These are phyloP conservation scores for Populus davidiana DNA, from an alignment of 345 rosid species.

Conservation along the genomic window DNA sequence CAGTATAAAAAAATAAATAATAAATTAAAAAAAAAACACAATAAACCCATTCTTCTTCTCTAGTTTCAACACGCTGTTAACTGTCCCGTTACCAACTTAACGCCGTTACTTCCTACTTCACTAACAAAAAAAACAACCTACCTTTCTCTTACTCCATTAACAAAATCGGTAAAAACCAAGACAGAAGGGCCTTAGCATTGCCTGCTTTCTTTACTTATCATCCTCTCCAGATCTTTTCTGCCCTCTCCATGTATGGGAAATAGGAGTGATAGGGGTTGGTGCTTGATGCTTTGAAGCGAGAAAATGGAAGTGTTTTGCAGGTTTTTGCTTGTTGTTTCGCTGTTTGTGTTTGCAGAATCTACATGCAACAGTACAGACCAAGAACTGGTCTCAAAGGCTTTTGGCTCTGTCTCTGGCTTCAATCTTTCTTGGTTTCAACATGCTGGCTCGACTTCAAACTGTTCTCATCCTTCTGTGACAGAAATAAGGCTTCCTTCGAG, in stretches of 20 bases:
- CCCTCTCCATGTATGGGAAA: conserved; percentile 21
- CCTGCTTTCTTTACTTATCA: neutral
- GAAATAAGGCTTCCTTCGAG: conserved; percentile 50
- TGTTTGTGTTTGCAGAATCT: conserved; percentile 47
- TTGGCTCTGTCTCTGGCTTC: conserved; percentile 65
- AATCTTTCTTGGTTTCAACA: conserved; percentile 50
- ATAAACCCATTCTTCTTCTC: too few relatives aligned
- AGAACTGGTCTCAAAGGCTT: conserved; percentile 49
- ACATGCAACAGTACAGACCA: conserved; percentile 41
- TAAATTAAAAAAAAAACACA: too few relatives aligned
- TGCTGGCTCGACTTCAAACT: conserved; percentile 24
- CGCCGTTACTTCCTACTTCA: conserved; percentile 18
- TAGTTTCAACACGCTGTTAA: neutral
- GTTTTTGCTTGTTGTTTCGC: conserved; percentile 34
- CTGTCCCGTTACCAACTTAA: neutral
- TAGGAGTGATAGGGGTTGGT: neutral
- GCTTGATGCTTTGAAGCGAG: conserved; percentile 1
- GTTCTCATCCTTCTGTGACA: conserved; percentile 39
- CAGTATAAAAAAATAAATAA: too few relatives aligned
- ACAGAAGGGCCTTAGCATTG: neutral
- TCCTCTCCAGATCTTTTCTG: neutral
- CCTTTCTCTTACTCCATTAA: neutral
- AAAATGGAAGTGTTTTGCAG: conserved; percentile 28
- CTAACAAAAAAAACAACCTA: neutral
- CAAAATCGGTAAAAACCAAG: neutral